Base-by-base conservation (phyloP, 208 protist genomes). In the Trypanosoma caninum region DNA sequence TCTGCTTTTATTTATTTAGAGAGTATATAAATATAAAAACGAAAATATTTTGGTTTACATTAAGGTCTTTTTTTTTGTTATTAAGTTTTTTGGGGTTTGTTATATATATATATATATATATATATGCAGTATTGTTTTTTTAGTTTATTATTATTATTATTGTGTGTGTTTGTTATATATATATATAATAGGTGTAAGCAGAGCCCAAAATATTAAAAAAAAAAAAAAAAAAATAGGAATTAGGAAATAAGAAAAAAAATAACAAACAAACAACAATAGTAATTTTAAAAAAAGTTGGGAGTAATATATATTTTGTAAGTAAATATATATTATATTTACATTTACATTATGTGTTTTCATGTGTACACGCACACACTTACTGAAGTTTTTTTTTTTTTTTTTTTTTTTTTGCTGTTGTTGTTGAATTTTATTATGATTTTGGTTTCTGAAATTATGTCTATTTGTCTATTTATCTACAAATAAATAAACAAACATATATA, bases 321-420 rank as follows among this genome's bases (percentile, higher is more conserved):
- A 38, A 38, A 38, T 38, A 13, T 38, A 38, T 38, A 38, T 38
- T 7, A 13, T 38, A n/a, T n/a, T n/a, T n/a, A n/a, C n/a, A n/a
- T n/a, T n/a, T n/a, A n/a, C n/a, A n/a, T n/a, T n/a, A n/a, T n/a
- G n/a, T n/a, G n/a, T n/a, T n/a, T n/a, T n/a, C n/a, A n/a, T n/a
- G n/a, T n/a, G n/a, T n/a, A n/a, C n/a, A n/a, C 2, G 4, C 30
- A 40, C 13, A 56, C 13, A 3, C 3, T 14, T 40, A 20, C 51
- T 16, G 16, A 18, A 44, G 3, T 59, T 48, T 61, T 51, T 28
- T 30, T 44, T 31, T 66, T 31, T 57, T 35, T 53, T 20, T 37
- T 31, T 58, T 52, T 65, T 40, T 67, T 76, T 63, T 76, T 46
- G 50, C 48, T n/a, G 41, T 53, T 16, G 3, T 22, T 9, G 37